Conservation (phyloP, 1,284 basidiomycete genomes). For the Lignosus rhinocerotis region DNA sequence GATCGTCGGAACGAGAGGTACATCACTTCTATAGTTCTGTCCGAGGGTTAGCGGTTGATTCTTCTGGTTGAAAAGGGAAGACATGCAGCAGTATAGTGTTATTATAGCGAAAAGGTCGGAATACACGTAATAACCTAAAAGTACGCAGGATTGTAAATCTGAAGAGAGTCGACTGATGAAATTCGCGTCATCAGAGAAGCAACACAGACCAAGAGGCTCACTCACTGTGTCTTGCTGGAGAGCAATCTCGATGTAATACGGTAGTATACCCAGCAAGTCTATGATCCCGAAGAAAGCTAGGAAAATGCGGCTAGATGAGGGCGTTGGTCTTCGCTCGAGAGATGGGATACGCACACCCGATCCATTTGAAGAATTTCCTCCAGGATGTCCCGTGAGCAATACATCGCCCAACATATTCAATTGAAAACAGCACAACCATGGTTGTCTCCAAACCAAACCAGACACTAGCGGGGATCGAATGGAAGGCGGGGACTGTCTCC, state of each 20-base stretch:
- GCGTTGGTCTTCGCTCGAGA: background rate
- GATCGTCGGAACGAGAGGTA: constrained; percentile 84
- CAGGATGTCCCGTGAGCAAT: constrained; percentile 67
- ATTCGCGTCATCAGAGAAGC: constrained; percentile 1
- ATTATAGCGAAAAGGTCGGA: constrained; percentile 84
- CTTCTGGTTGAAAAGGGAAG: background rate
- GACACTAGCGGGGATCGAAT: constrained; percentile 63
- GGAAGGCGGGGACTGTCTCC: constrained; percentile 84
- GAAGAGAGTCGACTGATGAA: constrained; percentile 72
- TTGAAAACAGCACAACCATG: constrained; percentile 79
- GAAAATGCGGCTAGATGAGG: background rate
- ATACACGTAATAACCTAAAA: constrained; percentile 83
- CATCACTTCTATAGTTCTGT: constrained; percentile 90
- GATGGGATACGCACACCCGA: constrained; percentile 49
- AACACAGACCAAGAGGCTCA: constrained; percentile 7
- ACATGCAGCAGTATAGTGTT: constrained; percentile 77
- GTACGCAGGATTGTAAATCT: constrained; percentile 85
- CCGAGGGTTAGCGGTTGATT: constrained; percentile 5
- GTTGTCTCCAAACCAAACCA: constrained; percentile 84
- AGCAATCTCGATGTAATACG: constrained; percentile 85
- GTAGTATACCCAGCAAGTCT: constrained; percentile 81
- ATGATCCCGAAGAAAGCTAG: constrained; percentile 84
- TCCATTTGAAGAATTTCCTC: constrained; percentile 61
- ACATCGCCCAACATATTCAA: constrained; percentile 71
- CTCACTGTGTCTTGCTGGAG: constrained; percentile 84